Evolutionary conservation across 208 protist genomes (phyloP).

Genomic region (Cochliopodium minus): DNA sequence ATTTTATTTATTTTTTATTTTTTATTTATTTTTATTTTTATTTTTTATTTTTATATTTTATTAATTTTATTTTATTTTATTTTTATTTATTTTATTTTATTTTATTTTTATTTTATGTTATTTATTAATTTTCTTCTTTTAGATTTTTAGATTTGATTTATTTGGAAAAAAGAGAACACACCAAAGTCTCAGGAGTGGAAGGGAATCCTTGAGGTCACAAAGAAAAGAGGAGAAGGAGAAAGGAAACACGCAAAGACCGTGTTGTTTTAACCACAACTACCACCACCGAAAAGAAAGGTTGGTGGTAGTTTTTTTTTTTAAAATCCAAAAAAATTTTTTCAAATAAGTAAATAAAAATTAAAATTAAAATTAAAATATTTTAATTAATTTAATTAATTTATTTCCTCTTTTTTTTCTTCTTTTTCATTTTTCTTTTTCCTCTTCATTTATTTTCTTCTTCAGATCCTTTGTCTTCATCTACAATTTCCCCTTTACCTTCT

Average conservation of each 20-base stretch:
- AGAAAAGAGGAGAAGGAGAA: too few relatives aligned
- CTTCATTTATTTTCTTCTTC: constrained; percentile 1
- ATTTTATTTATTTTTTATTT: background rate
- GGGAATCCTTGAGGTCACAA: too few relatives aligned
- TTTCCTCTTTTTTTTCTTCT: background rate
- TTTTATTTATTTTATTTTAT: background rate
- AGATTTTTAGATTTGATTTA: background rate
- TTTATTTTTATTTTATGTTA: constrained; percentile 8
- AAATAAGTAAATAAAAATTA: too few relatives aligned
- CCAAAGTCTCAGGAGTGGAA: too few relatives aligned
- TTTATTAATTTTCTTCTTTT: constrained; percentile 5
- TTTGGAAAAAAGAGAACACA: too few relatives aligned
- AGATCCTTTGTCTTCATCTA: background rate
- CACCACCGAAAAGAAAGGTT: too few relatives aligned
- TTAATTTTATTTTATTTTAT: background rate
- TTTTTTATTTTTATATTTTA: constrained; percentile 5
- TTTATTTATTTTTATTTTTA: constrained; percentile 3
- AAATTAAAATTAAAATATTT: too few relatives aligned
- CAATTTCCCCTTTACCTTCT: constrained; percentile 4
- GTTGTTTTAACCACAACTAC: too few relatives aligned
- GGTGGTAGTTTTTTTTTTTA: background rate
- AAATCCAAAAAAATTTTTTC: too few relatives aligned
- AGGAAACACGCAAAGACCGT: too few relatives aligned
- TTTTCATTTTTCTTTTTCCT: constrained; percentile 5
- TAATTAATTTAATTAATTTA: constrained; percentile 5